Base-by-base conservation (phyloP, 148 eudicot genomes). In the Spergularia marina region DNA sequence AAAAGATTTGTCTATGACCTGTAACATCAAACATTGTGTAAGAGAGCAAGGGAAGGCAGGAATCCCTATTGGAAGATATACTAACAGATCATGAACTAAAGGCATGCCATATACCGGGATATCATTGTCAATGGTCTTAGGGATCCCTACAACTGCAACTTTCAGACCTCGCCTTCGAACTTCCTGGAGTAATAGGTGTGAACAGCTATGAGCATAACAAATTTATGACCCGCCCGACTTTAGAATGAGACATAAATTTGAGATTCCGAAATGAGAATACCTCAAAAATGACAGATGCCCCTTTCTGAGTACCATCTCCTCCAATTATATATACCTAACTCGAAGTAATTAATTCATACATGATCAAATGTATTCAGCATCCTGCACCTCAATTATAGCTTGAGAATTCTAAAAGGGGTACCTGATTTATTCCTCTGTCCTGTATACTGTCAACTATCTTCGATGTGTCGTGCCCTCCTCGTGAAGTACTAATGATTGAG, bases 371-470 rank as follows among this genome's bases (percentile, higher is more conserved):
- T 13, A 41, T 49, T 12, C 7, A 20, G 16, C 34, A 23, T 23
- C 15, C 41, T 60, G 59, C 44, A 21, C 20, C 21, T 23, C 51
- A 56, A 65, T 12, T 49, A 65, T 3, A 39, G 51, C 57, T 51
- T 52, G 57, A 51, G 52, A 60, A 0, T 58, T 9, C 12, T 11
- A 36, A 21, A 61, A n/a, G 49, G 36, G 12, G 10, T 63, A 91
- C 98, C 91, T 93, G 98, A 72, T 93, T 93, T 72, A 93, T 89
- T 44, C 94, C 97, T 47, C 97, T 88, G 75, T 91, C 98, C 81
- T 89, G 89, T 83, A 93, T 91, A 77, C 93, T 93, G 76, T 91
- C 98, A 62, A 93, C 98, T 79, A 93, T 93, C 87, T 91, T 93
- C 71, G 79, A 79, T 78, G 94, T 88, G 77, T 86, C 89, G 81